Percentiles rank a stretch among this genome's conserved stretches.
phyloP scores from a whole-genome alignment of 148 eudicot species.

The Rhododendron kiyosumense region DNA sequence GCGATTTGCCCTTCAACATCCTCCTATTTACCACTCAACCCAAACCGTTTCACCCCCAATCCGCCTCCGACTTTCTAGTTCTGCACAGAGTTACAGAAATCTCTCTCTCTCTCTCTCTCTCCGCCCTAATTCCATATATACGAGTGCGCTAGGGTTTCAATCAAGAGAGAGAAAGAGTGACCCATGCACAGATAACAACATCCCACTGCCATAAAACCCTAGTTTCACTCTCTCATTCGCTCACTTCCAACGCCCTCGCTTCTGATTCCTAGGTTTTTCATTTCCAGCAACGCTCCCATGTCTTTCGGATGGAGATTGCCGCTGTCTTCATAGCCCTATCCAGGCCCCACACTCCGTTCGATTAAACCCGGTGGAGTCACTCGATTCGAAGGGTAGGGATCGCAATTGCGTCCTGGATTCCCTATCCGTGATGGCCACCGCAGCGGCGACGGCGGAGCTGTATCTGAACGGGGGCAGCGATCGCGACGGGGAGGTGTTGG shows the following conservation, averaged over 20 bases:
- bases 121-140: neutral
- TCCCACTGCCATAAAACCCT: neutral
- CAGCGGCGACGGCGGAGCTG: conserved; percentile 16
- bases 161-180: neutral
- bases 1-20: neutral
- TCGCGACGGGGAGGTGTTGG: conserved; percentile 30
- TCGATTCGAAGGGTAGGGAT: neutral
- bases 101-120: neutral
- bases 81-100: neutral
- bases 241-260: neutral
- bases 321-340: conserved; percentile 8
- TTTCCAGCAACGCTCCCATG: conserved; percentile 41
- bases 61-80: neutral
- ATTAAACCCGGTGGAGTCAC: neutral
- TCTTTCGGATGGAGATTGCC: conserved; percentile 50
- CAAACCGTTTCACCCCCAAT: neutral
- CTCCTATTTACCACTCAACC: neutral
- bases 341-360: conserved; percentile 33
- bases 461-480: conserved; percentile 12
- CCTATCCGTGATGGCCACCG: conserved; percentile 15
- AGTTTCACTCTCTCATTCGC: neutral
- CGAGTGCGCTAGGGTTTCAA: neutral
- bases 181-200: neutral
- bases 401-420: conserved; percentile 18
- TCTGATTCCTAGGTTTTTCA: conserved; percentile 24